Percentiles rank a stretch among this genome's conserved stretches.
These are phyloP conservation scores for Trametes punicea DNA, from an alignment of 768 basidiomycete genomes.

Conservation along the genomic window DNA sequence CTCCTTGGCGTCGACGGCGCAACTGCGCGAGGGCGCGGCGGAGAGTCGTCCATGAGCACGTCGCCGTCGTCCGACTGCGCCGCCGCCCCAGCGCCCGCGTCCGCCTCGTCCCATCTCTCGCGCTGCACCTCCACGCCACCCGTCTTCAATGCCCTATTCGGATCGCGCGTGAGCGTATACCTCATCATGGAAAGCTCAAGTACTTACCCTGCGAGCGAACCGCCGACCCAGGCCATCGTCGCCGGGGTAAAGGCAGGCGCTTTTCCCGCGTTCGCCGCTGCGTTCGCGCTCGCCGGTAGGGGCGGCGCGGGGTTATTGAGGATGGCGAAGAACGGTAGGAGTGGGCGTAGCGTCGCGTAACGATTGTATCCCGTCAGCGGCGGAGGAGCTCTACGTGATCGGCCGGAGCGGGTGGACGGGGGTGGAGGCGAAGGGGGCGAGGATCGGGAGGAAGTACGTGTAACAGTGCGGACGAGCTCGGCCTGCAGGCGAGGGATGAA, in stretches of 20 bases:
- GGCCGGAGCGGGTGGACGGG: conserved; percentile 21
- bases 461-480: conserved; percentile 66
- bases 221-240: conserved; percentile 88
- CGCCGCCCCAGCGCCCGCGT: conserved; percentile 18
- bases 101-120: conserved; percentile 84
- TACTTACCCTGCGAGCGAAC: conserved; percentile 84
- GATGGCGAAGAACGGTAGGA: conserved; percentile 73
- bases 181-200: neutral
- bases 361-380: conserved; percentile 62
- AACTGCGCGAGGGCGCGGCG: conserved; percentile 11
- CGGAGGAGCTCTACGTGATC: conserved; percentile 37
- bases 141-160: conserved; percentile 72
- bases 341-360: conserved; percentile 67
- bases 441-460: conserved; percentile 35
- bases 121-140: conserved; percentile 78
- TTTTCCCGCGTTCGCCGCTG: conserved; percentile 65
- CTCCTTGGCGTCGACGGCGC: conserved; percentile 35
- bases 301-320: conserved; percentile 79
- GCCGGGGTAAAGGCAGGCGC: conserved; percentile 87
- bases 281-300: conserved; percentile 42
- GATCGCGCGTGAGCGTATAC: neutral
- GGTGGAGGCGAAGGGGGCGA: conserved; percentile 35
- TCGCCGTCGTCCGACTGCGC: conserved; percentile 38
- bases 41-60: conserved; percentile 31
- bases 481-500: conserved; percentile 87